Conservation (phyloP, 1,284 basidiomycete genomes). For the Ustilago cynodontis region DNA sequence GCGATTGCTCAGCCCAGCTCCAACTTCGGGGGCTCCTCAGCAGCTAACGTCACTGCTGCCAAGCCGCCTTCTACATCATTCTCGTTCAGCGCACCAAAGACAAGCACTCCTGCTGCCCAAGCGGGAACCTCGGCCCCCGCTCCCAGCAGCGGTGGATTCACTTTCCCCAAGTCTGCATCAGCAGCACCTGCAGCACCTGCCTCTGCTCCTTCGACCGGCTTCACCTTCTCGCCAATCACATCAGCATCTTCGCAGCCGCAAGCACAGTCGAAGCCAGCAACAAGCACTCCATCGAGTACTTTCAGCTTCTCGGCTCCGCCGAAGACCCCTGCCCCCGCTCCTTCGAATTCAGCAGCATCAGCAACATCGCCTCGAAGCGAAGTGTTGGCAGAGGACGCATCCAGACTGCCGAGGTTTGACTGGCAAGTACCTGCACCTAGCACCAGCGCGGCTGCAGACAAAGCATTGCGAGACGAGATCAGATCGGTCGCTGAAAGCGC, state of each 20-base stretch:
- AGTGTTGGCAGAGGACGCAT: slow-evolving; percentile 26
- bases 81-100: slow-evolving; percentile 36
- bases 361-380: slow-evolving; percentile 20
- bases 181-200: slow-evolving; percentile 13
- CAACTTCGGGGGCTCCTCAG: slow-evolving; percentile 19
- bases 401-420: slow-evolving; percentile 33
- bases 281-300: slow-evolving; percentile 7
- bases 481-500: slow-evolving; percentile 30
- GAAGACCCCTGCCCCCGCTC: background rate
- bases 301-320: slow-evolving; percentile 36
- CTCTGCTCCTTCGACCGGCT: slow-evolving; percentile 8
- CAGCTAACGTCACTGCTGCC: background rate
- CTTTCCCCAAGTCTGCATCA: slow-evolving; percentile 21
- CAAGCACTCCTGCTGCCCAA: slow-evolving; percentile 8
- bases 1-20: slow-evolving; percentile 31
- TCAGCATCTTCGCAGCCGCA: slow-evolving; percentile 2
- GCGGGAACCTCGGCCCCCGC: slow-evolving; percentile 8
- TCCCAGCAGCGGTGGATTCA: slow-evolving; percentile 15
- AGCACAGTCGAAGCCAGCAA: slow-evolving; percentile 7
- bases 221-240: slow-evolving; percentile 32
- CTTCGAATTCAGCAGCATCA: background rate
- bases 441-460: slow-evolving; percentile 4
- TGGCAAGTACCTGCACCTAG: slow-evolving; percentile 23
- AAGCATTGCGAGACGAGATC: slow-evolving; percentile 43
- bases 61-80: slow-evolving; percentile 31